Base-by-base conservation (phyloP, 1,284 basidiomycete species). In the Cryptococcus jaspeensis region DNA sequence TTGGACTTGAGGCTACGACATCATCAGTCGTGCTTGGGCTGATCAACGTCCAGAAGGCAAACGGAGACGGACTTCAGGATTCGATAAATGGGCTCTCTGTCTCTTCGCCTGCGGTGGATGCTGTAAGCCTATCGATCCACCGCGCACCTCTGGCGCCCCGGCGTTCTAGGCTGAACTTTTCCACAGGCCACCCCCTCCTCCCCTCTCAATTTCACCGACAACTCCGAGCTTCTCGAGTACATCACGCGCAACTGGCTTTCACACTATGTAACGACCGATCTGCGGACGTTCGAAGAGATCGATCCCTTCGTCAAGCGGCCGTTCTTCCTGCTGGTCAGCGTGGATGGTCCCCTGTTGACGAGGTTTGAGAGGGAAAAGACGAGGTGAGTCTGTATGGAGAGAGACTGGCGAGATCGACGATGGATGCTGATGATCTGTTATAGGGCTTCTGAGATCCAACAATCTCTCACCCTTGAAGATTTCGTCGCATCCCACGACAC, bases 221-320 rank as follows among this genome's bases (percentile, higher is more conserved):
- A 84, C 1, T 71, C 76, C 20, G 78, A 81, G 3, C 77, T 97
- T 55, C 81, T 99, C 38, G 83, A 87, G 63, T 83, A 88, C 73
- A 85, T 87, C 9, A 99, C 96, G 3, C 82, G 81, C 58, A 83
- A 90, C 64, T 99, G 95, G 96, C 82, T 81, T 42, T 73, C 80
- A 2, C 79, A 89, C 63, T 91, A 88, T 69, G 92, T 98, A 32
- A 96, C 92, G 0, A 81, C 83, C 6, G 88, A 91, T 68, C 75
- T 97, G 20, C 71, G 74, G 48, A 84, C 83, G 0, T 77, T 78
- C 32, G 58, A 60, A 0, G 81, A 84, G n/a, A 69, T 85, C 16
- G 81, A 94, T 41, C 78, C 82, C 45, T 98, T 97, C 70, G 75
- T 86, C 39, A 93, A 88, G 71, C 82, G 96, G 9, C 95, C 95